A percentile compares a stretch with the other conserved stretches of the same genome.
Evolutionary conservation across 441 rosid species (phyloP).

Genomic region (Corymbia citriodora): DNA sequence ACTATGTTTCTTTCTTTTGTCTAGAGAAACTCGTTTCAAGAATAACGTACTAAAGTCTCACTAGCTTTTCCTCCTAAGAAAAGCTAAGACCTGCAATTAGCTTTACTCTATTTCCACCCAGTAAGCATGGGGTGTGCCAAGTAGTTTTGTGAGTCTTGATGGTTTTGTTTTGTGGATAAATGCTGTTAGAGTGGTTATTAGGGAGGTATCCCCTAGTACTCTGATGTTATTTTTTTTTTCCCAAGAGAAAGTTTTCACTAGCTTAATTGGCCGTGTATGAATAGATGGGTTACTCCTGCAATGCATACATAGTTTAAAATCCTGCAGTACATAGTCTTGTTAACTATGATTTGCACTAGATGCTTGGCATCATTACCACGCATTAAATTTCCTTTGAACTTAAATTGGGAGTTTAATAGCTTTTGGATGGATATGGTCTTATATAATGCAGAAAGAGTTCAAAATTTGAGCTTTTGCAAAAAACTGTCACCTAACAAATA

Average conservation of each 20-base stretch:
- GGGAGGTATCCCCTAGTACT: background rate
- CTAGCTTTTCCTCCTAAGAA: background rate
- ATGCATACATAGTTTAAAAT: background rate
- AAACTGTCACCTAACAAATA: background rate
- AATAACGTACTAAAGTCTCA: rapidly evolving
- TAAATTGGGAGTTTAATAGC: background rate
- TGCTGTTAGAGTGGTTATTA: background rate
- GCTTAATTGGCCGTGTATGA: background rate
- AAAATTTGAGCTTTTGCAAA: background rate
- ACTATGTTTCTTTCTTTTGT: background rate
- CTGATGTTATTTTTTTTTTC: too few relatives aligned
- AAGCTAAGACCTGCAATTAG: background rate
- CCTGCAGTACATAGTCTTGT: rapidly evolving
- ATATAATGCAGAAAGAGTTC: background rate
- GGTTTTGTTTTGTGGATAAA: background rate
- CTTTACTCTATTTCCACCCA: background rate
- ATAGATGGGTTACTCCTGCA: background rate
- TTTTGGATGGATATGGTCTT: background rate
- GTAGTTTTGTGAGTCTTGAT: background rate
- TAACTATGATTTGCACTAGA: background rate
- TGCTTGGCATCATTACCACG: background rate
- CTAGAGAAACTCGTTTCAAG: background rate
- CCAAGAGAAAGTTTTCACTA: background rate
- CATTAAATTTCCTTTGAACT: background rate
- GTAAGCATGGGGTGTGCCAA: background rate